A percentile compares a stretch with the other conserved stretches of the same genome.
phyloP scores from a whole-genome alignment of 2,329 filamentous ascomycete species.

The Calonectria fujianensis region DNA sequence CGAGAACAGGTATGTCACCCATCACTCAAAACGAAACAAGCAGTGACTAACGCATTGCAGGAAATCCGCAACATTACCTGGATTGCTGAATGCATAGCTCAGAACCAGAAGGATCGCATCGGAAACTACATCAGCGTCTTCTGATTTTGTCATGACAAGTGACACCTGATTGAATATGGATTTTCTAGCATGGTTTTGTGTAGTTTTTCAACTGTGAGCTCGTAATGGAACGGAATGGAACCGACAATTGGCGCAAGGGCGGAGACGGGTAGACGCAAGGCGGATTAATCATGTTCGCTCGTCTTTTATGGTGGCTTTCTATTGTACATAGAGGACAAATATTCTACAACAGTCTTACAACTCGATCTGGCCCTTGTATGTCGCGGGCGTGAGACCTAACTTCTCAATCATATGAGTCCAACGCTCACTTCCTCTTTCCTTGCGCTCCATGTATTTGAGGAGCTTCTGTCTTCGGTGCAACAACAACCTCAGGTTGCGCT shows the following conservation, averaged over 20 bases:
- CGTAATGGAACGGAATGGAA: slow-evolving; percentile 61
- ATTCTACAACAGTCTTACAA: slow-evolving; percentile 64
- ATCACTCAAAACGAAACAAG: slow-evolving; percentile 21
- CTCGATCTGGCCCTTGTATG: slow-evolving; percentile 91
- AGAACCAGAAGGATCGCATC: slow-evolving; percentile 99
- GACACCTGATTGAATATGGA: slow-evolving; percentile 44
- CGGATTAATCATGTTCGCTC: slow-evolving; percentile 51
- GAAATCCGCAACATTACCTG: slow-evolving; percentile 99
- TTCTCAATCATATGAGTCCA: slow-evolving; percentile 91
- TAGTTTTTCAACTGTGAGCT: slow-evolving; percentile 65
- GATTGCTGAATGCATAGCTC: slow-evolving; percentile 99
- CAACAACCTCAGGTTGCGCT: slow-evolving; percentile 89
- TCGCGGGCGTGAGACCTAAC: slow-evolving; percentile 89
- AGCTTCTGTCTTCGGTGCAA: slow-evolving; percentile 94
- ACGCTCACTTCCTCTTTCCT: slow-evolving; percentile 92
- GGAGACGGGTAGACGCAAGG: slow-evolving; percentile 54
- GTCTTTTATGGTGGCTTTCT: slow-evolving; percentile 60
- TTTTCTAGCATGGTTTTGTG: slow-evolving; percentile 61
- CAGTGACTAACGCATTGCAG: slow-evolving; percentile 69
- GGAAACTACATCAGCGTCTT: slow-evolving; percentile 99
- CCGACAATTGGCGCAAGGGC: slow-evolving; percentile 58
- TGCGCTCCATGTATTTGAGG: slow-evolving; percentile 88
- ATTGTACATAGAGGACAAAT: slow-evolving; percentile 71
- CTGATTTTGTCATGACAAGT: slow-evolving; percentile 66
- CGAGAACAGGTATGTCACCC: slow-evolving; percentile 87